Base-by-base conservation (phyloP, 345 rosid species). In the Trapa bicornis region DNA sequence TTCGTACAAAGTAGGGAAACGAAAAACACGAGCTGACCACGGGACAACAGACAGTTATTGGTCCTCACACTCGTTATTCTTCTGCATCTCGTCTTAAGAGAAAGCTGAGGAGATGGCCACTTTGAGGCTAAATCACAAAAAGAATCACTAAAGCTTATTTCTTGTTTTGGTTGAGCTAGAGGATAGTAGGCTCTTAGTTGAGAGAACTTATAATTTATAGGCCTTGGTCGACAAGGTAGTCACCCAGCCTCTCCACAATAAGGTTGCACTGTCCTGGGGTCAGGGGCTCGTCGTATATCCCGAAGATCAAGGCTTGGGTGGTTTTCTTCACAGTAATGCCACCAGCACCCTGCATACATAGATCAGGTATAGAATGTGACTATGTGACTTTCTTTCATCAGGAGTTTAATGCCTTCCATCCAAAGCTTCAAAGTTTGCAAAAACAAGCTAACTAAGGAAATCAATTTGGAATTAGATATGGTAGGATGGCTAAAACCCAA, bases 221-320 rank as follows among this genome's bases (percentile, higher is more conserved):
- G 58, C 84, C 90, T 79, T 89, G 96, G 33, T 89, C 93, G 52
- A 76, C 17, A 64, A 89, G 91, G 80, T 85, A 87, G 80, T 89
- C 96, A 22, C 93, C 93, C 85, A 87, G 67, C 91, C 91, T 89
- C 82, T 89, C 93, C 3, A 89, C 93, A 32, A 89, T 73, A 87
- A 89, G 82, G 89, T 87, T 87, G 80, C 96, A 87, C 82, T 89
- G 96, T 67, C 93, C 91, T 6, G 93, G 88, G 68, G 86, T 85
- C 77, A 89, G 71, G 3, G 96, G 93, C 50, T 89, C 96, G 54
- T 89, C 91, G 4, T 89, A 89, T 68, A 87, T 61, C 6, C 96
- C 93, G 36, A 87, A 82, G 57, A 89, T 76, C 78, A 89, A 74
- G 17, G 96, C 86, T 74, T 85, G 89, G 37, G 71, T 78, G 5